Percentiles rank a stretch among this genome's conserved stretches.
phyloP scores from a whole-genome alignment of 768 basidiomycete genomes.

The Cystobasidium onofrii region DNA sequence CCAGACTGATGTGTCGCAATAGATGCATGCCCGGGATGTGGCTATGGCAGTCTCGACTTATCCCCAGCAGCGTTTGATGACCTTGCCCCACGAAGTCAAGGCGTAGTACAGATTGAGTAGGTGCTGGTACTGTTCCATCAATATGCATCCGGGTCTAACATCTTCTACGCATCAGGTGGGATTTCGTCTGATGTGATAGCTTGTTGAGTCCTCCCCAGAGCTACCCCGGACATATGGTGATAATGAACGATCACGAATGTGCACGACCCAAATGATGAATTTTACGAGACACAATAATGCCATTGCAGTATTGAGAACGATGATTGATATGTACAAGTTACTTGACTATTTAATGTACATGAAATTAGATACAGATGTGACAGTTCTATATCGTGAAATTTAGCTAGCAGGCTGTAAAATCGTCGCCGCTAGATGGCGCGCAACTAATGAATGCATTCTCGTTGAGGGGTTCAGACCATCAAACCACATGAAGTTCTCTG shows the following conservation, averaged over 20 bases:
- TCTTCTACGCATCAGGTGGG: constrained; percentile 7
- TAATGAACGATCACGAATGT: not conserved
- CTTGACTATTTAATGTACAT: not conserved
- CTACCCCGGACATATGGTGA: not conserved
- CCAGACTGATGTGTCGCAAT: not conserved
- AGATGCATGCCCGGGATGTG: constrained; percentile 29
- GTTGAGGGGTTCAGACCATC: constrained; percentile 20
- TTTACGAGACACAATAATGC: not conserved
- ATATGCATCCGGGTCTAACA: not conserved
- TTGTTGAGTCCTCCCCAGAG: too few relatives aligned
- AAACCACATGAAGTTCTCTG: constrained; percentile 18
- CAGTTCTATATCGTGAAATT: not conserved
- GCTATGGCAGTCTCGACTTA: constrained; percentile 12
- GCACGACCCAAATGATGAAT: not conserved
- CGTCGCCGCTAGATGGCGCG: constrained; percentile 1
- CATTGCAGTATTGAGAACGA: not conserved
- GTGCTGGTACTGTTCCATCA: not conserved
- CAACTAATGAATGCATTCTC: constrained; percentile 14
- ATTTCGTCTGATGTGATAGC: not conserved
- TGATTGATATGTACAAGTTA: not conserved
- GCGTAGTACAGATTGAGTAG: constrained; percentile 27
- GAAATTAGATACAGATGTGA: not conserved
- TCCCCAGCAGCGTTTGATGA: constrained; percentile 29
- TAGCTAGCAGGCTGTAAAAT: constrained; percentile 12
- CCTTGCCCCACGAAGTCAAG: constrained; percentile 27